Evolutionary conservation across 371 early-diverging fungal species (phyloP).

Genomic region (Funneliformis caledonium): DNA sequence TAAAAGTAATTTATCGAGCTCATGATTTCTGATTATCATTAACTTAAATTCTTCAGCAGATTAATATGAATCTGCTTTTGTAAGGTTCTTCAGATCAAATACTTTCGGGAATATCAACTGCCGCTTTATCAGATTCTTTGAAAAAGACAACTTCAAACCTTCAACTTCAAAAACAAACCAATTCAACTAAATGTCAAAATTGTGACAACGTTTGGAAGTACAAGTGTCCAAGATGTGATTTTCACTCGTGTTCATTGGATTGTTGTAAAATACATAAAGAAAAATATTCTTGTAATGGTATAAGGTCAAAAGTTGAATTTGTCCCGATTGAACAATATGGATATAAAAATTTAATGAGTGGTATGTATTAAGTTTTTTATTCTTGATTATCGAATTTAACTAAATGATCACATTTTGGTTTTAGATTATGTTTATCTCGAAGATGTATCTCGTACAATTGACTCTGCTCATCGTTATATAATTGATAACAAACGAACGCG

Average conservation of each 20-base stretch:
- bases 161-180: not conserved
- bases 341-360: slow-evolving; percentile 36
- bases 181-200: slow-evolving; percentile 7
- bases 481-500: not conserved
- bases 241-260: slow-evolving; percentile 30
- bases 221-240: slow-evolving; percentile 34
- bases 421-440: slow-evolving; percentile 38
- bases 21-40: not conserved
- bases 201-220: slow-evolving; percentile 27
- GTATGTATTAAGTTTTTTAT: not conserved
- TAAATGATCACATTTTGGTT: not conserved
- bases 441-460: slow-evolving; percentile 13
- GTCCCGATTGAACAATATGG: slow-evolving; percentile 25
- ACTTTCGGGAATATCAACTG: not conserved
- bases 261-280: slow-evolving; percentile 36
- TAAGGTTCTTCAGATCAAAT: not conserved
- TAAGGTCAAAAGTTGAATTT: slow-evolving; percentile 29
- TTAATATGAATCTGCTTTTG: not conserved
- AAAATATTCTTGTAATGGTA: slow-evolving; percentile 26
- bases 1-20: not conserved
- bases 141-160: too few relatives aligned
- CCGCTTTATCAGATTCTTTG: not conserved
- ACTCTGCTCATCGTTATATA: slow-evolving; percentile 11
- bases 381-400: not conserved
- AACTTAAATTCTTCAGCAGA: not conserved